Evolutionary conservation across 2,329 filamentous ascomycete species (phyloP).

Genomic region (Cercospora sp.): DNA sequence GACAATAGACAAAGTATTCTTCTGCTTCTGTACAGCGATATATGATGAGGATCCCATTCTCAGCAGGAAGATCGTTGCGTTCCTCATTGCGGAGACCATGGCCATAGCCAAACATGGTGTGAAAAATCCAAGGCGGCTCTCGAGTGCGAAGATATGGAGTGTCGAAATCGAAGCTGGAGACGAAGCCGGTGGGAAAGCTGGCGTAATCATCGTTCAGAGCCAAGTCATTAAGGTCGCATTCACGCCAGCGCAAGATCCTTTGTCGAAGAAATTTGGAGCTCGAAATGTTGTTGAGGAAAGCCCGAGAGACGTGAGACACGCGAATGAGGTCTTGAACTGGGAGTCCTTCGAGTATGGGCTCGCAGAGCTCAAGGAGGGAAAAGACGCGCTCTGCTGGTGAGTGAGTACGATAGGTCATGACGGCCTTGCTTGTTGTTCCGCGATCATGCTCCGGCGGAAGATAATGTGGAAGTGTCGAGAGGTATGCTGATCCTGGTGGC

Average conservation of each 20-base stretch:
- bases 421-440: background rate
- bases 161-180: background rate
- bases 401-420: background rate
- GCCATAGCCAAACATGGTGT: background rate
- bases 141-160: background rate
- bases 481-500: no score
- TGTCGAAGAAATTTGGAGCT: background rate
- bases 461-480: background rate
- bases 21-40: conserved; percentile 1
- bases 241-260: background rate
- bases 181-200: conserved; percentile 4
- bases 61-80: background rate
- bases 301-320: background rate
- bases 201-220: background rate
- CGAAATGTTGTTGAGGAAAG: conserved; percentile 4
- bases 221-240: conserved; percentile 1
- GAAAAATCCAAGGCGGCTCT: background rate
- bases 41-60: background rate
- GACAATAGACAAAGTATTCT: background rate
- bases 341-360: background rate
- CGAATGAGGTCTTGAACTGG: conserved; percentile 9
- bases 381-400: background rate
- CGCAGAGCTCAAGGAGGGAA: conserved; percentile 8
- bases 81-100: background rate
- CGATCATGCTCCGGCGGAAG: background rate